These are phyloP conservation scores for Grifola frondosa DNA, from an alignment of 1,284 basidiomycete species.

Conservation along the genomic window DNA sequence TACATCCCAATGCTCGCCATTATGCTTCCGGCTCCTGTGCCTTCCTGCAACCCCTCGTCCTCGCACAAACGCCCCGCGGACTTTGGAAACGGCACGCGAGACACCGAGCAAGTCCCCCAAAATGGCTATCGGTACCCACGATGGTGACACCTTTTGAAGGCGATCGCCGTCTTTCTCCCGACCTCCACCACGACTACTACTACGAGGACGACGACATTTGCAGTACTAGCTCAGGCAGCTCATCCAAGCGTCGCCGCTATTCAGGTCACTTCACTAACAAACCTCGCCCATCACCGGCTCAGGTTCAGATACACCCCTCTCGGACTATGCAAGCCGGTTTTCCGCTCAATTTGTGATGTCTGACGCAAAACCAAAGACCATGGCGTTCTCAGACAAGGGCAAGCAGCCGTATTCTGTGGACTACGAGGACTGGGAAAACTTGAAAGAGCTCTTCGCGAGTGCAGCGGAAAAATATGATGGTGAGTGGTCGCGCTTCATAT, in stretches of 20 bases:
- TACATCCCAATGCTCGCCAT: constrained; percentile 12
- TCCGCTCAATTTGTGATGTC: constrained; percentile 2
- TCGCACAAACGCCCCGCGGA: constrained; percentile 43
- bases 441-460: constrained; percentile 59
- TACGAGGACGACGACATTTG: constrained; percentile 35
- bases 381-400: constrained; percentile 7
- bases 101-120: constrained; percentile 15
- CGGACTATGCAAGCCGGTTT: too few relatives aligned
- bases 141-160: constrained; percentile 12
- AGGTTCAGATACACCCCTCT: not conserved
- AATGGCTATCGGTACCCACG: constrained; percentile 31
- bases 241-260: constrained; percentile 30
- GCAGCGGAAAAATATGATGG: constrained; percentile 60
- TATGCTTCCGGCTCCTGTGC: constrained; percentile 12
- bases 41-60: constrained; percentile 10
- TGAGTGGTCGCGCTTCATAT: constrained; percentile 30
- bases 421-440: constrained; percentile 60
- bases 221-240: constrained; percentile 20
- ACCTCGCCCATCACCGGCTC: constrained; percentile 2
- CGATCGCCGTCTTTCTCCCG: constrained; percentile 9
- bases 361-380: not conserved
- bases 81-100: constrained; percentile 50
- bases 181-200: constrained; percentile 24
- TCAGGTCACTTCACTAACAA: constrained; percentile 20
- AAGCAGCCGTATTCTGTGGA: constrained; percentile 32